A percentile compares a stretch with the other conserved stretches of the same genome.
Conservation (phyloP, 2,329 filamentous ascomycete species). For the Endoconidiophora laricicola region DNA sequence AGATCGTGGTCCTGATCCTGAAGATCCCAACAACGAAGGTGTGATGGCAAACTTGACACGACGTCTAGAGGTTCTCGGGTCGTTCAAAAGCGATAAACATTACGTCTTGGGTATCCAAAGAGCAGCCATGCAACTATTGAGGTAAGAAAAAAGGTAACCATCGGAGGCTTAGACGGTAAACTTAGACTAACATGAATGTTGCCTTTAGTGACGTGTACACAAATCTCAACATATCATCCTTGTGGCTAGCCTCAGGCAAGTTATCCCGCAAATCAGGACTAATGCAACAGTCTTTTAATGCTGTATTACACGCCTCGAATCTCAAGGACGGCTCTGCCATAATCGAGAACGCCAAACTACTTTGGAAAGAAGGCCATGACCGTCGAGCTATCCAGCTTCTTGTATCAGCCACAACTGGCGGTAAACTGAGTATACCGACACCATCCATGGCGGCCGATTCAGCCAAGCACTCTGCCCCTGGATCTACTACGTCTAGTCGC, state of each 20-base stretch:
- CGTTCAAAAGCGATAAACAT: slow-evolving; percentile 83
- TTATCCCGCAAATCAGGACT: slow-evolving; percentile 75
- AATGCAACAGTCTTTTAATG: slow-evolving; percentile 79
- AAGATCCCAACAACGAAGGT: slow-evolving; percentile 2
- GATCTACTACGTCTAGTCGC: slow-evolving; percentile 12
- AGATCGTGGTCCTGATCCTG: background rate
- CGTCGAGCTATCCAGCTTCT: slow-evolving; percentile 88
- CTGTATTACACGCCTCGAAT: slow-evolving; percentile 73
- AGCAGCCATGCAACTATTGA: slow-evolving; percentile 68
- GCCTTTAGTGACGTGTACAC: slow-evolving; percentile 19
- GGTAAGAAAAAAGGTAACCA: slow-evolving; percentile 28
- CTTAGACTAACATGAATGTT: background rate
- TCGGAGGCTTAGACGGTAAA: background rate
- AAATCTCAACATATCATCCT: slow-evolving; percentile 57
- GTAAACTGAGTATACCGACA: background rate
- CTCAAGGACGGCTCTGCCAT: slow-evolving; percentile 75
- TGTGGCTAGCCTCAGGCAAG: slow-evolving; percentile 74
- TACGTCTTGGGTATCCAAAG: slow-evolving; percentile 75
- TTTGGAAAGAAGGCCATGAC: slow-evolving; percentile 88
- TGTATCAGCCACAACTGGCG: slow-evolving; percentile 63
- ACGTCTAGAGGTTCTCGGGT: slow-evolving; percentile 76
- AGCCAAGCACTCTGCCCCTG: background rate
- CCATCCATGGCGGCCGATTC: background rate
- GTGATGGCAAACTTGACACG: slow-evolving; percentile 45
- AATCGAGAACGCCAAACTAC: slow-evolving; percentile 80